These are phyloP conservation scores for Arabidopsis hybrid DNA, from an alignment of 441 rosid genomes.

Conservation along the genomic window DNA sequence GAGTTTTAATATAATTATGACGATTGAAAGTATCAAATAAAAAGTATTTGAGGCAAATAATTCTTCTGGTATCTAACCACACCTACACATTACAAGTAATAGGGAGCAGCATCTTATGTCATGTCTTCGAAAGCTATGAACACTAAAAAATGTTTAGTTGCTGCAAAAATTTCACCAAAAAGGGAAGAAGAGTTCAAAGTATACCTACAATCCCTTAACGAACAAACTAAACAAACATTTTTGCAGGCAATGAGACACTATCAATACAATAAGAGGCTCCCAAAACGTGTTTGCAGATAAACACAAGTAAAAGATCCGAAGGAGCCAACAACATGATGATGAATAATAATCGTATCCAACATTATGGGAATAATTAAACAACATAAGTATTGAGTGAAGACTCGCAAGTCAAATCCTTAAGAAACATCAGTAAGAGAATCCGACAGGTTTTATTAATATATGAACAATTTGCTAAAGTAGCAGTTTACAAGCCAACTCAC, in stretches of 20 bases:
- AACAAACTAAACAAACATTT: slow-evolving; percentile 2
- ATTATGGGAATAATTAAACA: slow-evolving; percentile 7
- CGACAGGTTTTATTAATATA: slow-evolving; percentile 10
- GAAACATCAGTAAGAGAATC: slow-evolving; percentile 16
- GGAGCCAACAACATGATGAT: slow-evolving; percentile 5
- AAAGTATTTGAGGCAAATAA: neutral
- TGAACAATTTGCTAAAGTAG: slow-evolving; percentile 26
- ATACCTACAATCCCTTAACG: too few relatives aligned
- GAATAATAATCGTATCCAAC: neutral
- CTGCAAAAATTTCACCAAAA: slow-evolving; percentile 21
- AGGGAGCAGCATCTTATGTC: slow-evolving; percentile 19
- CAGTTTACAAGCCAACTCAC: slow-evolving; percentile 36
- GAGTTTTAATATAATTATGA: neutral
- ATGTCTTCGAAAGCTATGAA: slow-evolving; percentile 26
- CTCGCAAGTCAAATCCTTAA: slow-evolving; percentile 7
- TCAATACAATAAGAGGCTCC: slow-evolving; percentile 16
- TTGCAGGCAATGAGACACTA: neutral
- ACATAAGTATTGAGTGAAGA: neutral
- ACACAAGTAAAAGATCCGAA: neutral
- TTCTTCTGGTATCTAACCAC: slow-evolving; percentile 24
- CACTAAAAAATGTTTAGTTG: slow-evolving; percentile 25
- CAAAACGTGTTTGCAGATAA: neutral
- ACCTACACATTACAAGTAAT: neutral
- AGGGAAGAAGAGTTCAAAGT: neutral
- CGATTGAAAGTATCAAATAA: neutral